Evolutionary conservation across 148 eudicot genomes (phyloP).

Genomic region (Fagopyrum esculentum): DNA sequence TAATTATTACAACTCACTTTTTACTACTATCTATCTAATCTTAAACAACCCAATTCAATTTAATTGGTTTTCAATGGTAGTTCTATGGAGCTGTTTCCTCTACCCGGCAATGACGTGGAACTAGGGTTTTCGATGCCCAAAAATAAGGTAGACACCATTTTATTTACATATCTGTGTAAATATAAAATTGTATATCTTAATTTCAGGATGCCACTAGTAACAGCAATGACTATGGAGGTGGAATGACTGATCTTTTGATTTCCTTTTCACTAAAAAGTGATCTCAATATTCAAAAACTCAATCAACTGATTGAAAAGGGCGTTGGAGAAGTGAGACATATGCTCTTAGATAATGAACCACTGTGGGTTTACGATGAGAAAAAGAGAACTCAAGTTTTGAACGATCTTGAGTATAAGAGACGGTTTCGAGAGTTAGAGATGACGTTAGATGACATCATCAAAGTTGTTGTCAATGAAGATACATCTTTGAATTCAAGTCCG

Average conservation of each 20-base stretch:
- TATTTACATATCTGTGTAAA: neutral
- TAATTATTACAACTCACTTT: neutral
- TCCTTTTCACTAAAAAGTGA: conserved; percentile 31
- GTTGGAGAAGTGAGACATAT: conserved; percentile 39
- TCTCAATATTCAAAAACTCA: conserved; percentile 27
- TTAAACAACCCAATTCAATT: neutral
- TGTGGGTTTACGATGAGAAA: conserved; percentile 41
- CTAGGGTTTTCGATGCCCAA: conserved; percentile 8
- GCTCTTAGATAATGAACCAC: conserved; percentile 35
- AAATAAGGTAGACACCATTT: conserved; percentile 8
- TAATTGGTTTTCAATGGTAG: neutral
- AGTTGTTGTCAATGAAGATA: conserved; percentile 20
- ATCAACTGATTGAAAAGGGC: conserved; percentile 30
- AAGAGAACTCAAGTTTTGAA: conserved; percentile 33
- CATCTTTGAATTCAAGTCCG: conserved; percentile 16
- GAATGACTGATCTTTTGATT: conserved; percentile 44
- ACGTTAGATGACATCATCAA: conserved; percentile 40
- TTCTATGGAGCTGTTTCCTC: conserved; percentile 35
- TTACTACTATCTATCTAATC: neutral
- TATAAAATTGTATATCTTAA: neutral
- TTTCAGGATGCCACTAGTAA: neutral
- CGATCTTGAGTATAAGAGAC: conserved; percentile 30
- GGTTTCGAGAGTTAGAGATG: conserved; percentile 37
- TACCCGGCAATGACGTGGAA: conserved; percentile 27
- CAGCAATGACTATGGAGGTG: conserved; percentile 1